Conservation (phyloP, 2,329 filamentous ascomycete species). For the Macrophomina phaseolina region DNA sequence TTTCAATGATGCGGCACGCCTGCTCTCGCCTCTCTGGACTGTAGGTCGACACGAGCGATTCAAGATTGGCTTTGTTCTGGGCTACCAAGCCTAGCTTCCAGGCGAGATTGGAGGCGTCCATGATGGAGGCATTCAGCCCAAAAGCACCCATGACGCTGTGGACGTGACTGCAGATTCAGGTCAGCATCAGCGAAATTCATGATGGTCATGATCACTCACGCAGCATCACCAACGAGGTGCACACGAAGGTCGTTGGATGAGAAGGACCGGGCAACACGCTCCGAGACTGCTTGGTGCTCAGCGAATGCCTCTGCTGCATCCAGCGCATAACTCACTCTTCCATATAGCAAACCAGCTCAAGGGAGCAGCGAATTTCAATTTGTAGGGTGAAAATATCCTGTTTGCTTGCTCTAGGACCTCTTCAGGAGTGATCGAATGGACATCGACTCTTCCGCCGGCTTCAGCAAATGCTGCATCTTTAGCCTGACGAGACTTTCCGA, state of each 20-base stretch:
- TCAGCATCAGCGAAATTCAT: background rate
- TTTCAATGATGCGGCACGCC: slow-evolving; percentile 33
- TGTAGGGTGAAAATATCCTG: slow-evolving; percentile 43
- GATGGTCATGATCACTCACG: slow-evolving; percentile 32
- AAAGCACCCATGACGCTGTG: slow-evolving; percentile 46
- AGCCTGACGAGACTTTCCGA: slow-evolving; percentile 27
- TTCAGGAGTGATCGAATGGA: slow-evolving; percentile 44
- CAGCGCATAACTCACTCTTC: slow-evolving; percentile 29
- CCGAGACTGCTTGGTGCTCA: slow-evolving; percentile 33
- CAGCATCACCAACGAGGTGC: slow-evolving; percentile 42
- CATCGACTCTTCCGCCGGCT: slow-evolving; percentile 38
- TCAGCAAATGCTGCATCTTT: slow-evolving; percentile 36
- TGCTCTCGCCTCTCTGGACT: slow-evolving; percentile 37
- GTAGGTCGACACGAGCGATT: slow-evolving; percentile 39
- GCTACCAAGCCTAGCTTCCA: slow-evolving; percentile 44
- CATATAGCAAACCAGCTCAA: slow-evolving; percentile 47
- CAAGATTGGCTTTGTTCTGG: slow-evolving; percentile 31
- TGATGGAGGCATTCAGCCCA: slow-evolving; percentile 46
- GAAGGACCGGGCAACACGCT: slow-evolving; percentile 41
- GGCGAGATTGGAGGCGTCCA: slow-evolving; percentile 43
- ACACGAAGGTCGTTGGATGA: slow-evolving; percentile 40
- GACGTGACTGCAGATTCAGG: slow-evolving; percentile 34
- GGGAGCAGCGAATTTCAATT: slow-evolving; percentile 38
- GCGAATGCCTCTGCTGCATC: too few relatives aligned
- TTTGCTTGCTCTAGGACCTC: slow-evolving; percentile 44